Evolutionary conservation across 2,329 filamentous ascomycete genomes (phyloP), one percentile per base, ranked within the genome.

Genomic region (Xylariaceae sp.): DNA sequence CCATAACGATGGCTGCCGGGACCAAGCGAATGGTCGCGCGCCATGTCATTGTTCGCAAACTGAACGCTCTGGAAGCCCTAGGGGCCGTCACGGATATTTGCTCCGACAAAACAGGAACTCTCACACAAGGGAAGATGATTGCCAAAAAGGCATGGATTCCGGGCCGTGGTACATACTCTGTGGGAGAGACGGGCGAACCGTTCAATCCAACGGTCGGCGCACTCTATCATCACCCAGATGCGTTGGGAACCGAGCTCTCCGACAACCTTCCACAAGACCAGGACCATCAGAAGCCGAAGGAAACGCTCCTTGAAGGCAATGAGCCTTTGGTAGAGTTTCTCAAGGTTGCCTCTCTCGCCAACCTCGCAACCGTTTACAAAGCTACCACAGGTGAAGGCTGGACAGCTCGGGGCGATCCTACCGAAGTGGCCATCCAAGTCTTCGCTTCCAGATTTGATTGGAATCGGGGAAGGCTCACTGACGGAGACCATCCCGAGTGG

Each of bases 361-460:
- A 74, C 44, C 56, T 75, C 11, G 70, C 70, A 3, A 65, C 62
- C 3, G 61, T 77, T 4, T 61, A 61, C 29, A n/a, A n/a, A n/a
- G n/a, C n/a, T n/a, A n/a, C n/a, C n/a, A 48, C 58, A 30, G 58
- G 62, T 29, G 58, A 61, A 2, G 59, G 60, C 1, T 81, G 77
- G 77, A 63, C 68, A 31, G 73, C 75, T 25, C 68, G 73, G 32
- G 78, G 77, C 25, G 75, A 81, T 46, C 76, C 77, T 0, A 84
- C 80, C 1, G 80, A 84, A 47, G 81, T 84, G 35, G 80, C 80
- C 5, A 79, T 85, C 19, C 77, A 84, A 47, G 80, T 84, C 1
- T 80, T 84, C 44, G 76, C 78, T 10, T 74, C 70, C 22, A 76
- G 80, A 12, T 83, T 84, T 48, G 64, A 70, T 39, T 74, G 70